A percentile compares a stretch with the other conserved stretches of the same genome.
Conservation (phyloP, 805 yeast genomes). For the Starmera caribaea region DNA sequence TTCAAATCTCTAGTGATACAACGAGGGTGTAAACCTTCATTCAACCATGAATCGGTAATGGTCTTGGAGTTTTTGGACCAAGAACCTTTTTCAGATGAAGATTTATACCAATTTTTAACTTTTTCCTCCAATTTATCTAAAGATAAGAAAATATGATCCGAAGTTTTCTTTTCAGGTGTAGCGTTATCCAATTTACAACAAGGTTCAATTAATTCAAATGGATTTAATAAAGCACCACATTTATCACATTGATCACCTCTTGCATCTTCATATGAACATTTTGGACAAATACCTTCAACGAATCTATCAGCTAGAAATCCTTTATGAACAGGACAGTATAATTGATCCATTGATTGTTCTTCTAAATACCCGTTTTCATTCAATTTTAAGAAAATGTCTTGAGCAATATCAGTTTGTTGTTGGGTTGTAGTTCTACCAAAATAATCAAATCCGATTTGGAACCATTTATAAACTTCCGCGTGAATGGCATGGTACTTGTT, state of each 20-base stretch:
- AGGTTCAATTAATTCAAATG: constrained; percentile 89
- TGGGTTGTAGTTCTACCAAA: constrained; percentile 96
- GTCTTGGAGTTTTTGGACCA: constrained; percentile 92
- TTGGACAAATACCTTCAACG: constrained; percentile 96
- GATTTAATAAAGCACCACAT: constrained; percentile 84
- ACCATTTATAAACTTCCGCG: constrained; percentile 91
- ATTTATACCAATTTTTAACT: constrained; percentile 61
- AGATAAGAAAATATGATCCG: constrained; percentile 78
- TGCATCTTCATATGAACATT: constrained; percentile 91
- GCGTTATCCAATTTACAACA: constrained; percentile 89
- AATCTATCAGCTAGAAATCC: constrained; percentile 93
- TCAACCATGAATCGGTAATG: constrained; percentile 89
- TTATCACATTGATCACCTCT: constrained; percentile 99
- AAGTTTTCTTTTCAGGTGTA: constrained; percentile 68
- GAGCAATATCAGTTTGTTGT: constrained; percentile 90
- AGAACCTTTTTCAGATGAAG: constrained; percentile 58
- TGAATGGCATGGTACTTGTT: constrained; percentile 85
- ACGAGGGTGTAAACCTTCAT: constrained; percentile 86
- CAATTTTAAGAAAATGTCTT: constrained; percentile 76
- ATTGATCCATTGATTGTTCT: constrained; percentile 80
- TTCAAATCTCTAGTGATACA: constrained; percentile 94
- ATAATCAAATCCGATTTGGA: constrained; percentile 86
- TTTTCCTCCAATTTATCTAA: constrained; percentile 78
- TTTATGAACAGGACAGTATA: constrained; percentile 83
- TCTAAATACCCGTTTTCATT: constrained; percentile 72